Base-by-base conservation (phyloP, 345 rosid species). In the Passiflora organensis region DNA sequence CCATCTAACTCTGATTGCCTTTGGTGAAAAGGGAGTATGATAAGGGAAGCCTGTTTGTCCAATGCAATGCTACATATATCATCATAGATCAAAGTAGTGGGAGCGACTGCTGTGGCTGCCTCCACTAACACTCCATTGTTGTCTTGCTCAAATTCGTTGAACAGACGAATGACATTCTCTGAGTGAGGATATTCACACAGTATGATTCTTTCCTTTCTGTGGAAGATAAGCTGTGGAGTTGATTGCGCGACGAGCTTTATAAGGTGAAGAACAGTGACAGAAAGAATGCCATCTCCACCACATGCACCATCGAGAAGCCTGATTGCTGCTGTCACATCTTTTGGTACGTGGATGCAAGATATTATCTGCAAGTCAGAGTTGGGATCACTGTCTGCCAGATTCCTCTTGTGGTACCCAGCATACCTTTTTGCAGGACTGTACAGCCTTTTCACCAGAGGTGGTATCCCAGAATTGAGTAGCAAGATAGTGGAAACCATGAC, bases 21-120 rank as follows among this genome's bases (percentile, higher is more conserved):
- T 12, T 60, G 32, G 53, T 79, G 81, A 48, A 76, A 79, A 5
- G 84, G 84, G 13, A 76, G 79, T 4, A 76, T 14, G 11, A 76
- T 44, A 6, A 72, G 20, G 19, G 60, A 50, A 0, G 72, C 51
- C 0, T 8, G 53, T 6, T 62, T 62, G 19, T 59, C 68, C 3
- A 75, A 50, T 6, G 75, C 69, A 13, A 72, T 60, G 22, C 54
- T 56, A 45, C 69, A 72, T 2, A 76, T 60, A 39, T 76, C 80
- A 2, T 76, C 77, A 13, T 58, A 53, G 72, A 76, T 65, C 0
- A 59, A 14, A 1, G 53, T 18, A 0, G 58, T 45, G 1, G 62
- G 56, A 11, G 73, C 63, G 20, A 70, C 52, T 17, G 73, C 73
- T 4, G 76, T 75, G 65, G 56, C 51, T 19, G 51, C 62, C 0